Evolutionary conservation across 1,139 yeast species (phyloP).

Genomic region (Cylindricascospora bacillispora): DNA sequence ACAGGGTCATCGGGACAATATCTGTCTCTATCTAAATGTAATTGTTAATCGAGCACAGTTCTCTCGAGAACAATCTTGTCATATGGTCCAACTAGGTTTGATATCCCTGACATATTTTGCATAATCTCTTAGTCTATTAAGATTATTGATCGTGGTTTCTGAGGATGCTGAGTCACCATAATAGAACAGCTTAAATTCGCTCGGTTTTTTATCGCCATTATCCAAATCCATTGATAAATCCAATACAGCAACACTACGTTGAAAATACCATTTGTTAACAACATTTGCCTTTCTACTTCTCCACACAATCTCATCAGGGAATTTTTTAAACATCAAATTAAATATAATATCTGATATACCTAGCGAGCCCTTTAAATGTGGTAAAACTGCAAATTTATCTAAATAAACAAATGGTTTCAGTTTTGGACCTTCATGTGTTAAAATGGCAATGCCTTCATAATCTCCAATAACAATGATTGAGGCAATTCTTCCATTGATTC

Average conservation of each 20-base stretch:
- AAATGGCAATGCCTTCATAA: conserved; percentile 88
- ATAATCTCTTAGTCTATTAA: conserved; percentile 16
- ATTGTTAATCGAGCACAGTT: no score
- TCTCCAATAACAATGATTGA: conserved; percentile 80
- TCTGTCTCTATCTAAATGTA: no score
- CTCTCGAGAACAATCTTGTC: no score
- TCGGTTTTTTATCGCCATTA: conserved; percentile 18
- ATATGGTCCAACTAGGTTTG: conserved; percentile 27
- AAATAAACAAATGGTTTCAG: conserved; percentile 42
- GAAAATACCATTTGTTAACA: conserved; percentile 96
- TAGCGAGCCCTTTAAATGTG: conserved; percentile 74
- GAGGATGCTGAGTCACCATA: conserved; percentile 18
- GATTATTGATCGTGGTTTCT: conserved; percentile 8
- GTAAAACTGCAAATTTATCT: conserved; percentile 86
- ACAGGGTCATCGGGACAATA: no score
- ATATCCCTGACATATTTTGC: conserved; percentile 24
- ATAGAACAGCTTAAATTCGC: conserved; percentile 24
- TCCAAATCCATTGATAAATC: conserved; percentile 32
- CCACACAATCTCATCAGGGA: conserved; percentile 74
- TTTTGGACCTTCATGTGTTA: conserved; percentile 55
- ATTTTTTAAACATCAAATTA: conserved; percentile 58
- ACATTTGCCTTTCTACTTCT: conserved; percentile 77
- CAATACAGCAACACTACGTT: conserved; percentile 57
- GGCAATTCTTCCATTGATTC: conserved; percentile 58
- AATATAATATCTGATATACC: conserved; percentile 90